Evolutionary conservation across 2,329 filamentous ascomycete species (phyloP).

Genomic region (Apiospora koreana): DNA sequence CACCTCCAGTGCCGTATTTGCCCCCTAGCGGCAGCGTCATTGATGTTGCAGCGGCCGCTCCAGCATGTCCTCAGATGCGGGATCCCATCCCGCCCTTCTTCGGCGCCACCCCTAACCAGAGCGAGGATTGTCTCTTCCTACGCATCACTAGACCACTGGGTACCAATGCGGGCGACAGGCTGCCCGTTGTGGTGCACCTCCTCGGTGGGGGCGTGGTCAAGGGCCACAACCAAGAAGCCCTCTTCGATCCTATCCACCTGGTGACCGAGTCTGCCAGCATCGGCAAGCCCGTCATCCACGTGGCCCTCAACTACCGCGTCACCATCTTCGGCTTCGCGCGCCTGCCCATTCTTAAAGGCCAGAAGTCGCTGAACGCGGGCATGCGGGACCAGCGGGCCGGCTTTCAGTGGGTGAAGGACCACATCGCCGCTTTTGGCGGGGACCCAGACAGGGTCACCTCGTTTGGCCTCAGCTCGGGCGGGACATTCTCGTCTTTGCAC

Average conservation of each 20-base stretch:
- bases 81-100: constrained; percentile 15
- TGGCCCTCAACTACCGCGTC: constrained; percentile 53
- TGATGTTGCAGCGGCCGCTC: neutral
- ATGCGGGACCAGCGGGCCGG: constrained; percentile 51
- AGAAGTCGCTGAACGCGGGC: constrained; percentile 50
- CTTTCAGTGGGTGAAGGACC: constrained; percentile 52
- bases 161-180: constrained; percentile 37
- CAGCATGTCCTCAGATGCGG: neutral
- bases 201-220: constrained; percentile 41
- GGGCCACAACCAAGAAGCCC: constrained; percentile 41
- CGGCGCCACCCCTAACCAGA: constrained; percentile 29
- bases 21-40: neutral
- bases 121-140: constrained; percentile 63
- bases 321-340: constrained; percentile 55
- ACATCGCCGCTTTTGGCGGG: constrained; percentile 52
- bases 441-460: constrained; percentile 48
- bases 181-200: constrained; percentile 63
- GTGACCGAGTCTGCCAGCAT: constrained; percentile 41
- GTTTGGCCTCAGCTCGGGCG: constrained; percentile 53
- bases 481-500: neutral
- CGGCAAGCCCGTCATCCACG: constrained; percentile 50
- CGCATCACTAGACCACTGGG: constrained; percentile 58
- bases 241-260: constrained; percentile 52
- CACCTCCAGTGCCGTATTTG: neutral
- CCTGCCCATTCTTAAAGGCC: constrained; percentile 42